Base-by-base conservation (phyloP, 306 rosid species). In the Cucumis hystrix region DNA sequence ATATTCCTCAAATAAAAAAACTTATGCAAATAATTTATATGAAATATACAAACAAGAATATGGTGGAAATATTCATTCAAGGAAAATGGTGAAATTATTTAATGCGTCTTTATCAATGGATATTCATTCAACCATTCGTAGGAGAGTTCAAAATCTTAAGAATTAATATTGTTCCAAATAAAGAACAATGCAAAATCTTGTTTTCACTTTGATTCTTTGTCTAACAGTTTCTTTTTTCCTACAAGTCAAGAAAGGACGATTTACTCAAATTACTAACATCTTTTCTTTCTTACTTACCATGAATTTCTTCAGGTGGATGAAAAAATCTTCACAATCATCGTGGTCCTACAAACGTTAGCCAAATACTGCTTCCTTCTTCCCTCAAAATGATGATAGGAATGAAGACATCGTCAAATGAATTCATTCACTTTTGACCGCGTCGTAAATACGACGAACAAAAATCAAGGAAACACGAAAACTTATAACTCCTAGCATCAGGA, bases 341-440 rank as follows among this genome's bases (percentile, higher is more conserved):
- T 64, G 4, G 33, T 67, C 54, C 10, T 8, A 33, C 49, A 10
- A 30, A 11, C 33, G 20, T 66, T 40, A 9, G 73, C 14, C 41
- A 7, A 16, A 51, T 8, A 43, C 33, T 68, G 33, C 56, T n/a
- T 45, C 10, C 63, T 49, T 18, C 51, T 66, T 66, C 72, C 72
- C 62, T 73, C 63, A 3, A 5, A 15, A 47, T 51, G 62, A 72
- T 33, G 45, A 76, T 25, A 58, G 57, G 43, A 43, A 76, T 5
- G 6, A 25, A 76, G 57, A 41, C 55, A 77, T 40, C 11, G 5
- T 14, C 39, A 1, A 25, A 45, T 41, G 12, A 21, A 66, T 64
- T 91, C 88, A 91, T 88, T 94, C 98, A 68, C 97, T 88, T 83
- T 89, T 94, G 82, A 88, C 96, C 71, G 86, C 82, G 20, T 78